Evolutionary conservation across 768 basidiomycete genomes (phyloP).

Genomic region (Tylopilus rubrobrunneus): DNA sequence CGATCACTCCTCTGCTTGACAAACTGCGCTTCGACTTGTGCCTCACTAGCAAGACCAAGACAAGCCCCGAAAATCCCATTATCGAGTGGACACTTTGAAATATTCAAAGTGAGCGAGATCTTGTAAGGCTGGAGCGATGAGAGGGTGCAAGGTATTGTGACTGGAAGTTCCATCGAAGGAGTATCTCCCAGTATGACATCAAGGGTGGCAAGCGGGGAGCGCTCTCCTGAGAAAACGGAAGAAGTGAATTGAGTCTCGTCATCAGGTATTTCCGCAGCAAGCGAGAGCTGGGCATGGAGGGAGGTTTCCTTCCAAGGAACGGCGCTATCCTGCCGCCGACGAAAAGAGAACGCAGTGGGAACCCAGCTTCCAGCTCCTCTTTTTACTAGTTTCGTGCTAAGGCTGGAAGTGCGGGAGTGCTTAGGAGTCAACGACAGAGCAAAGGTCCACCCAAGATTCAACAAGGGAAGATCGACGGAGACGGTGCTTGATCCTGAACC

Average conservation of each 20-base stretch:
- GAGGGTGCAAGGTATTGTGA: background rate
- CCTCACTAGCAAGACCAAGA: background rate
- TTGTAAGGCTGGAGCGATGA: background rate
- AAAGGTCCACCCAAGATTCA: constrained; percentile 16
- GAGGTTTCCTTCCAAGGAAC: constrained; percentile 12
- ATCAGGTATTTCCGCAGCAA: background rate
- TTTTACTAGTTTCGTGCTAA: too few species aligned
- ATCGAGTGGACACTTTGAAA: constrained; percentile 14
- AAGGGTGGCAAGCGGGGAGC: background rate
- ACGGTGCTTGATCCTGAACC: background rate
- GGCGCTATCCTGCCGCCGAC: background rate
- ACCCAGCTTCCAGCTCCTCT: background rate
- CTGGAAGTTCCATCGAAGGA: background rate
- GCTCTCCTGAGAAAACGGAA: background rate
- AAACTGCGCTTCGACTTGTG: background rate
- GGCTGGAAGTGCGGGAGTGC: too few species aligned
- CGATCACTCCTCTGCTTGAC: constrained; percentile 6
- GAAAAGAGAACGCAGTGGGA: constrained; percentile 9
- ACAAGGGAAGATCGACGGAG: constrained; percentile 11
- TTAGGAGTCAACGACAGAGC: constrained; percentile 5
- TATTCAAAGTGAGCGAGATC: constrained; percentile 10
- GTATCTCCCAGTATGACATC: background rate
- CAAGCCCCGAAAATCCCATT: constrained; percentile 11
- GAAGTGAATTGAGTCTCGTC: too few species aligned
- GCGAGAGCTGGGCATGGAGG: constrained; percentile 7